A percentile compares a stretch with the other conserved stretches of the same genome.
Conservation (phyloP, 768 basidiomycete species). For the Gelatoporia subvermispora region DNA sequence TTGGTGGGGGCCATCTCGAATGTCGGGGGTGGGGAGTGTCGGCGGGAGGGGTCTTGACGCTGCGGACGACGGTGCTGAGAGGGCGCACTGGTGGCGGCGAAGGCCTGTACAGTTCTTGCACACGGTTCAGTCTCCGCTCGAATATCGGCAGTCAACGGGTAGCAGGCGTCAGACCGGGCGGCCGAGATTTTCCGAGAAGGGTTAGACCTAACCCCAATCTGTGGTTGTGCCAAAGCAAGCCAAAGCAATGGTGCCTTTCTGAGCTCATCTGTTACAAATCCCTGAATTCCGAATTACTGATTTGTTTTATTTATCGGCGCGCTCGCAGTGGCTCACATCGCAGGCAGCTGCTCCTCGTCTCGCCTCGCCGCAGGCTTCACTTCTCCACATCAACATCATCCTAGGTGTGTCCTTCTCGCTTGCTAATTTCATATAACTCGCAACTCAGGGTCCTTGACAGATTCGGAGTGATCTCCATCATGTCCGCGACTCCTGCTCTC, state of each 20-base stretch:
- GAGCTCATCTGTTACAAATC: neutral
- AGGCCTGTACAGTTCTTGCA: constrained; percentile 24
- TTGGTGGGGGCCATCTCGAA: constrained; percentile 85
- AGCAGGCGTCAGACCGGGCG: too few relatives aligned
- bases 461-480: constrained; percentile 10
- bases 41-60: constrained; percentile 1
- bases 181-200: constrained; percentile 6
- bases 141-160: too few relatives aligned
- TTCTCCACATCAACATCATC: neutral
- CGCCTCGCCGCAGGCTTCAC: neutral
- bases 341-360: too few relatives aligned
- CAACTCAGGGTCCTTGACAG: too few relatives aligned
- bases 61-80: constrained; percentile 1
- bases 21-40: constrained; percentile 14
- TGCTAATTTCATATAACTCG: neutral
- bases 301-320: constrained; percentile 3
- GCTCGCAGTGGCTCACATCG: too few relatives aligned
- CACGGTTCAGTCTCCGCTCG: constrained; percentile 15
- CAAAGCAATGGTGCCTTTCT: neutral
- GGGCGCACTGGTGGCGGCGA: constrained; percentile 11
- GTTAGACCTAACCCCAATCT: neutral
- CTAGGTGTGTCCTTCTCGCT: constrained; percentile 6
- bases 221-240: neutral
- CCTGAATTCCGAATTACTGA: constrained; percentile 15
- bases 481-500: constrained; percentile 20